Percentiles rank a stretch among this genome's conserved stretches.
Conservation (phyloP, 306 rosid species). For the Dicorynia guianensis region DNA sequence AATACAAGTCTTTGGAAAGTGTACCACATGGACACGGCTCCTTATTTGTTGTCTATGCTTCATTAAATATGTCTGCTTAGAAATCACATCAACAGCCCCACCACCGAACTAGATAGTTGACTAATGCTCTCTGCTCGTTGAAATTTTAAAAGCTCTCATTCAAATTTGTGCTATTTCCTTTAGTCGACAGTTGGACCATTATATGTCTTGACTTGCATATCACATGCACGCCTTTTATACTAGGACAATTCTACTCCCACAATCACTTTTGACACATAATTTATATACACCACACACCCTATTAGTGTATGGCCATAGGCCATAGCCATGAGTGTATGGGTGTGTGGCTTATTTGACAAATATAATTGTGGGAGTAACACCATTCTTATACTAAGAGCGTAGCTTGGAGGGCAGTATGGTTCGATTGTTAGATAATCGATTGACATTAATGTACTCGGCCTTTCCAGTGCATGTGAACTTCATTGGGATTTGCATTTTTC, state of each 20-base stretch:
- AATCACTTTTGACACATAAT: too few species aligned
- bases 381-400: not conserved
- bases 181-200: not conserved
- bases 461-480: not conserved
- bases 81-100: conserved; percentile 1
- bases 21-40: too few species aligned
- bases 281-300: too few species aligned
- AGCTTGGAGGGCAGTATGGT: conserved; percentile 14
- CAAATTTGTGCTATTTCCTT: not conserved
- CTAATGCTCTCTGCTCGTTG: not conserved
- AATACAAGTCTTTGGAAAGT: too few species aligned
- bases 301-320: too few species aligned
- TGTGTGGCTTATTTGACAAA: too few species aligned
- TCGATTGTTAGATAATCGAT: conserved; percentile 4
- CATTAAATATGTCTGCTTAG: not conserved
- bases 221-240: not conserved
- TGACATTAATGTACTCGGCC: not conserved
- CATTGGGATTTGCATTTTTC: not conserved
- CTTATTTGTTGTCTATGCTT: too few species aligned
- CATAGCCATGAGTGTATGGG: too few species aligned
- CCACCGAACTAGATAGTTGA: not conserved
- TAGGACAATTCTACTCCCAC: too few species aligned
- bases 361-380: too few species aligned
- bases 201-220: not conserved
- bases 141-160: not conserved